phyloP scores from a whole-genome alignment of 2,329 filamentous ascomycete species.

The Ascochyta rabiei region DNA sequence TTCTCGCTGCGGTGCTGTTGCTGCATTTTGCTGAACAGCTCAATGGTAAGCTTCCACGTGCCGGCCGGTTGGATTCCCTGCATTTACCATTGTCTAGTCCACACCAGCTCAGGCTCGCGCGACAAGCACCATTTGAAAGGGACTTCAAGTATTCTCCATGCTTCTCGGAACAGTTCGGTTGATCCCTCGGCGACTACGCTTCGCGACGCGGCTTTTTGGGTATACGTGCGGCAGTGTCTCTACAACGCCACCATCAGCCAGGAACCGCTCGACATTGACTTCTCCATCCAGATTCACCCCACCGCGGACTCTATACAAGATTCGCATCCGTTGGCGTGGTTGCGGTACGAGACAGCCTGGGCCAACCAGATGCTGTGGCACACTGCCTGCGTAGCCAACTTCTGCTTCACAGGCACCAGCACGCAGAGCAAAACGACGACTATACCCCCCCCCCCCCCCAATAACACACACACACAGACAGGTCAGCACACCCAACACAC shows the following conservation, averaged over 20 bases:
- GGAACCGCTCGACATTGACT: slow-evolving; percentile 37
- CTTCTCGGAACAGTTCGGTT: slow-evolving; percentile 29
- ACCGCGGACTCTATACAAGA: slow-evolving; percentile 23
- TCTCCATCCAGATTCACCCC: slow-evolving; percentile 31
- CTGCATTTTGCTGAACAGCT: slow-evolving; percentile 42
- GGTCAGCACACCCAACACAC: too few species aligned
- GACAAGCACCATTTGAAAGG: slow-evolving; percentile 37
- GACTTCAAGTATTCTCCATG: slow-evolving; percentile 37
- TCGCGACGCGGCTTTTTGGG: slow-evolving; percentile 42
- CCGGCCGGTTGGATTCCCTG: too few species aligned
- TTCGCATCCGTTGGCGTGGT: slow-evolving; percentile 27
- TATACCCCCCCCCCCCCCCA: too few species aligned
- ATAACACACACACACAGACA: too few species aligned
- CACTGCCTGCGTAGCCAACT: slow-evolving; percentile 36
- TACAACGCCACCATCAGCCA: slow-evolving; percentile 42
- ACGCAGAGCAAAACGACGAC: background rate
- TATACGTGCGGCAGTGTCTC: slow-evolving; percentile 41
- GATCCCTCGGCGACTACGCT: slow-evolving; percentile 39
- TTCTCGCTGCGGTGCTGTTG: slow-evolving; percentile 40
- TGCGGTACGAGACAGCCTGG: slow-evolving; percentile 39
- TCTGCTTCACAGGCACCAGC: slow-evolving; percentile 30
- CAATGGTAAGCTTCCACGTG: slow-evolving; percentile 17
- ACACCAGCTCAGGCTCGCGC: slow-evolving; percentile 26
- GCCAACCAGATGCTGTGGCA: slow-evolving; percentile 39
- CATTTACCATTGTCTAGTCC: too few species aligned